Conservation (phyloP, 2,329 filamentous ascomycete genomes). For the Tolypocladium endophyticum region DNA sequence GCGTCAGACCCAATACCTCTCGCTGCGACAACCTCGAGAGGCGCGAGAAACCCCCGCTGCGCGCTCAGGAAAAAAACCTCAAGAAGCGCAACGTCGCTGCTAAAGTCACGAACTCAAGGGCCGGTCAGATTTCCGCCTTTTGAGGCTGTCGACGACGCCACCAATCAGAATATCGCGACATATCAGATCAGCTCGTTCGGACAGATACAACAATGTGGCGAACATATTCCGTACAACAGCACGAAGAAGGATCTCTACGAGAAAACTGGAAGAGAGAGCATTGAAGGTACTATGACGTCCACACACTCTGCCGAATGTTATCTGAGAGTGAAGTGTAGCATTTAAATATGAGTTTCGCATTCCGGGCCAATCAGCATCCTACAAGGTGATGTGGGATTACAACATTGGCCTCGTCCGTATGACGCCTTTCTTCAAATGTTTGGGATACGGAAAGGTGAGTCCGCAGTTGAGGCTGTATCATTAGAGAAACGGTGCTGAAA, state of each 20-base stretch:
- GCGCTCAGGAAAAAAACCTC: neutral
- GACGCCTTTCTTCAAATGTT: slow-evolving; percentile 89
- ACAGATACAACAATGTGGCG: slow-evolving; percentile 48
- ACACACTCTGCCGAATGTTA: neutral
- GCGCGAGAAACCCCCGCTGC: neutral
- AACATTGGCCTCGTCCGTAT: slow-evolving; percentile 88
- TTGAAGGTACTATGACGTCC: slow-evolving; percentile 56
- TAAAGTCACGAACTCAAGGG: slow-evolving; percentile 53
- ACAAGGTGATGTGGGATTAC: slow-evolving; percentile 93
- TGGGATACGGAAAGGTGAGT: slow-evolving; percentile 72
- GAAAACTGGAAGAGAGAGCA: slow-evolving; percentile 78
- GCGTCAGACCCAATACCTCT: neutral
- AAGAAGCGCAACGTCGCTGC: slow-evolving; percentile 35
- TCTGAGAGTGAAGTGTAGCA: slow-evolving; percentile 35
- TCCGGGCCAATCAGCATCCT: slow-evolving; percentile 55
- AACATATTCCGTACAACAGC: slow-evolving; percentile 88
- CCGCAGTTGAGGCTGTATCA: neutral
- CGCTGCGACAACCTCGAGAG: slow-evolving; percentile 13
- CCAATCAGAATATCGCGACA: slow-evolving; percentile 45
- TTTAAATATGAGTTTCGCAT: slow-evolving; percentile 75
- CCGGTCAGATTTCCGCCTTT: slow-evolving; percentile 64
- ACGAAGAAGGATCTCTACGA: slow-evolving; percentile 82
- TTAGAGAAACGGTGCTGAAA: neutral
- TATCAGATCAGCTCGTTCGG: slow-evolving; percentile 60
- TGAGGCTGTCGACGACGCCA: slow-evolving; percentile 51